phyloP scores from a whole-genome alignment of 108 stramenopile species.

The Craspedostauros australis region DNA sequence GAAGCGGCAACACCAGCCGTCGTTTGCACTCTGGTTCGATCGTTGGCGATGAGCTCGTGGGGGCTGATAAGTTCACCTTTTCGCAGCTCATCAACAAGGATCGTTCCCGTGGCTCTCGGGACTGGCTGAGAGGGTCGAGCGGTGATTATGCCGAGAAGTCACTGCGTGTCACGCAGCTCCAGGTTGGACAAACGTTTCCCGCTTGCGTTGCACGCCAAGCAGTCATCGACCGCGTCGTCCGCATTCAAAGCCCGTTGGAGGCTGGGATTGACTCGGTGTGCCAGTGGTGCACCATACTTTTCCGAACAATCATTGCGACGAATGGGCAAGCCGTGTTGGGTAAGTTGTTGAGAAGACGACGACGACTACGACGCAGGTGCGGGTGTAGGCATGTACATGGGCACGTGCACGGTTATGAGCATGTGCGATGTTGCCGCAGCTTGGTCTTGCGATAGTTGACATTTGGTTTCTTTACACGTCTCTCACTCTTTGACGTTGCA shows the following conservation, averaged over 20 bases:
- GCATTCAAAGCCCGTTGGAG: constrained; percentile 77
- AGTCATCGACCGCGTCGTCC: constrained; percentile 72
- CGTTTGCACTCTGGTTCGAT: constrained; percentile 3
- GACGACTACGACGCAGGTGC: too few species aligned
- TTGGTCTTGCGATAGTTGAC: too few species aligned
- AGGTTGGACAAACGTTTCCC: constrained; percentile 75
- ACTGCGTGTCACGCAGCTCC: constrained; percentile 72
- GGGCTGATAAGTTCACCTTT: constrained; percentile 78
- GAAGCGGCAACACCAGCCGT: constrained; percentile 4
- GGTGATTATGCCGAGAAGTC: constrained; percentile 71
- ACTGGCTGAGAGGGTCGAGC: constrained; percentile 64
- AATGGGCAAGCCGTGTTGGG: constrained; percentile 72
- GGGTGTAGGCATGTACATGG: too few species aligned
- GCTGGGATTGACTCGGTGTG: constrained; percentile 74
- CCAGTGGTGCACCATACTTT: constrained; percentile 85
- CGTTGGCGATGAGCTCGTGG: constrained; percentile 45
- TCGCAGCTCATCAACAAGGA: constrained; percentile 73
- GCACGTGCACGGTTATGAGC: too few species aligned
- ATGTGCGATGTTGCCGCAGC: too few species aligned
- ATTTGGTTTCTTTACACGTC: too few species aligned
- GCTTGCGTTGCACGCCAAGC: constrained; percentile 78
- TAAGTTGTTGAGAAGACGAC: too few species aligned
- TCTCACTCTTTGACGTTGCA: too few species aligned
- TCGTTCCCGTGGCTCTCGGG: constrained; percentile 42
- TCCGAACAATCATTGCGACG: constrained; percentile 77